Evolutionary conservation across 139 green algal species (phyloP).

Genomic region (Asterochloris sp.): DNA sequence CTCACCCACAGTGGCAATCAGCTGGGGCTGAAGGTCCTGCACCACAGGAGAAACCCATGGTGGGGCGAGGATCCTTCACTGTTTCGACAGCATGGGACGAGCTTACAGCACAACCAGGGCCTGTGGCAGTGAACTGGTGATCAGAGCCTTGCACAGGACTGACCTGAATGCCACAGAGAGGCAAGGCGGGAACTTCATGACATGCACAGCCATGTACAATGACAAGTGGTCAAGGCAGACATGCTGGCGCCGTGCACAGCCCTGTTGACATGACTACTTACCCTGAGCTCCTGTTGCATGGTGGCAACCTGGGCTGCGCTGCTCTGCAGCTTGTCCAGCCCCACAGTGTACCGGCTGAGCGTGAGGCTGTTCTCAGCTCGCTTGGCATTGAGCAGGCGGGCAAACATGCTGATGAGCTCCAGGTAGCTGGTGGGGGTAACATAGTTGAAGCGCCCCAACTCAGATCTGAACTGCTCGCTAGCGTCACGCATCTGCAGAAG

Average conservation of each 20-base stretch:
- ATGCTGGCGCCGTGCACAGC: neutral
- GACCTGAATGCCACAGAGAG: too few species aligned
- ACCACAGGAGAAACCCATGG: neutral
- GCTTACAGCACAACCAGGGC: neutral
- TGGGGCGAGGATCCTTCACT: neutral
- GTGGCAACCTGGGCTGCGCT: slow-evolving; percentile 47
- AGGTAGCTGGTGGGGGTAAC: slow-evolving; percentile 82
- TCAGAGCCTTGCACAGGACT: too few species aligned
- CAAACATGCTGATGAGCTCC: slow-evolving; percentile 71
- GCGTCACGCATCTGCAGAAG: slow-evolving; percentile 28
- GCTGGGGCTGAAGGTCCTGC: slow-evolving; percentile 64
- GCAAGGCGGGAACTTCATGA: too few species aligned
- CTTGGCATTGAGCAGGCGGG: slow-evolving; percentile 50
- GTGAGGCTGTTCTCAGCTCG: slow-evolving; percentile 37
- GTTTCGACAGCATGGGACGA: neutral
- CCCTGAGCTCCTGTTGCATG: slow-evolving; percentile 63
- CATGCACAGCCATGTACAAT: too few species aligned
- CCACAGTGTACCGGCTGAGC: slow-evolving; percentile 54
- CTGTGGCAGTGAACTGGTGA: neutral
- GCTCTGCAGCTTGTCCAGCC: slow-evolving; percentile 70
- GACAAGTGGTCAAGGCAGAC: neutral
- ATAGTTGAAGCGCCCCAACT: slow-evolving; percentile 72
- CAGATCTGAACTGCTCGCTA: slow-evolving; percentile 45
- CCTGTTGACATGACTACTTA: neutral
- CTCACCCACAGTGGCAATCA: slow-evolving; percentile 65